Conservation (phyloP, 1,139 yeast species). For the Scheffersomyces illinoinensis region DNA sequence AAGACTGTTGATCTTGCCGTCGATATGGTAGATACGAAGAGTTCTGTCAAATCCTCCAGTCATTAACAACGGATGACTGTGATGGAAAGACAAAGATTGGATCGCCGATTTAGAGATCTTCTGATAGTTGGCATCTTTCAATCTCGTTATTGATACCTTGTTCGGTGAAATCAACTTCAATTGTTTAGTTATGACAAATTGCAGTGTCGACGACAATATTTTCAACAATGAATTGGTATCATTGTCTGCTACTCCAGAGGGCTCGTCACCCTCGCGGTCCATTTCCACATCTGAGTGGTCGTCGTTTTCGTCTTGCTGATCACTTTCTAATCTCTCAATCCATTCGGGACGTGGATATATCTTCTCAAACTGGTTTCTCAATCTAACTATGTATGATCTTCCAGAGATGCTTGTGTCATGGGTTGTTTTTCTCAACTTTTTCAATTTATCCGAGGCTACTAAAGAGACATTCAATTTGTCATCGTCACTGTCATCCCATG, state of each 20-base stretch:
- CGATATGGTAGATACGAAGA: conserved; percentile 82
- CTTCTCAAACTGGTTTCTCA: conserved; percentile 82
- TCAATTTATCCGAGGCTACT: conserved; percentile 56
- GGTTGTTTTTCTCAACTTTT: conserved; percentile 69
- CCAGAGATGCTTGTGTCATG: conserved; percentile 65
- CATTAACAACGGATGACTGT: conserved; percentile 75
- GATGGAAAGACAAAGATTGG: conserved; percentile 84
- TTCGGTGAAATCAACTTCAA: conserved; percentile 68
- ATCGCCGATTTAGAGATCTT: conserved; percentile 74
- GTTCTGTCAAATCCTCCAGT: conserved; percentile 95
- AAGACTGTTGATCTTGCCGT: conserved; percentile 80
- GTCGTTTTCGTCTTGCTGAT: conserved; percentile 21
- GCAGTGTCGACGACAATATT: conserved; percentile 58
- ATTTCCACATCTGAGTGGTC: conserved; percentile 24
- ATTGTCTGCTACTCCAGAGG: conserved; percentile 34
- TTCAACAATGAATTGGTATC: conserved; percentile 59
- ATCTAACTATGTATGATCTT: conserved; percentile 63
- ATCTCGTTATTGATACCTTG: conserved; percentile 69
- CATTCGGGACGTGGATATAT: conserved; percentile 88
- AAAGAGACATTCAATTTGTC: conserved; percentile 69
- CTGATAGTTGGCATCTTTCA: conserved; percentile 82
- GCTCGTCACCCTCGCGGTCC: conserved; percentile 39
- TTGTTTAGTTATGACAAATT: conserved; percentile 51
- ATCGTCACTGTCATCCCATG: conserved; percentile 95
- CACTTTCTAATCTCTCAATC: conserved; percentile 55